Base-by-base conservation (phyloP, 176 grass and related monocot species). In the Paspalum vaginatum region DNA sequence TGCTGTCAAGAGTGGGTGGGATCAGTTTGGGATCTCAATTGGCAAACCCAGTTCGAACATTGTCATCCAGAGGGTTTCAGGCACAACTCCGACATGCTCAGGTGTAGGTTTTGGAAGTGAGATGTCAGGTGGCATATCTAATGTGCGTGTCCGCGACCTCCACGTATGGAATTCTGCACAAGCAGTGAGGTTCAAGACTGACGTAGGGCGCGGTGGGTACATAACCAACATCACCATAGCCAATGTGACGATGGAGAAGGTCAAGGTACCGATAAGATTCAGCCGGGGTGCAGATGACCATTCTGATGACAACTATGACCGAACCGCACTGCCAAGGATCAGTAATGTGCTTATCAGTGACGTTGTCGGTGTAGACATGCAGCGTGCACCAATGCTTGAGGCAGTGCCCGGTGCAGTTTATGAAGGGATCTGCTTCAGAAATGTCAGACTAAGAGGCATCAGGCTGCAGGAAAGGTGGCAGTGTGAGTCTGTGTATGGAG, bases 1-100 rank as follows among this genome's bases (percentile, higher is more conserved):
- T 65, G 94, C 91, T 41, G 70, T 97, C 71, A 97, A 97, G 90
- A 97, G 94, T 61, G 91, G 91, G 2, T 94, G 92, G 95, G 92
- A 95, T 72, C 91, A 98, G n/a, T 98, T 94, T 2, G 95, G 95
- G 40, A 93, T 94, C 68, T 86, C 76, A 37, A 7, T 74, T 41
- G 88, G 79, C 40, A 89, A 85, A 54, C 95, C 95, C 9, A 94
- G 95, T 72, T 87, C 84, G 13, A 85, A 92, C 90, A 91, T 93
- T 37, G 18, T 84, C 50, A 78, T 98, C 44, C 87, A 94, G 61
- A 89, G 95, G 60, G 50, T 98, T 60, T 92, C 90, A 7, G 95
- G 95, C 64, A 92, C 95, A 21, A 98, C 95, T 41, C 95, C 92
- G 0, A 98, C 95, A 6, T 98, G 95, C 79, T 98, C 95, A 1